Conservation (phyloP, 2,329 filamentous ascomycete species). For the Zymoseptoria passerinii region DNA sequence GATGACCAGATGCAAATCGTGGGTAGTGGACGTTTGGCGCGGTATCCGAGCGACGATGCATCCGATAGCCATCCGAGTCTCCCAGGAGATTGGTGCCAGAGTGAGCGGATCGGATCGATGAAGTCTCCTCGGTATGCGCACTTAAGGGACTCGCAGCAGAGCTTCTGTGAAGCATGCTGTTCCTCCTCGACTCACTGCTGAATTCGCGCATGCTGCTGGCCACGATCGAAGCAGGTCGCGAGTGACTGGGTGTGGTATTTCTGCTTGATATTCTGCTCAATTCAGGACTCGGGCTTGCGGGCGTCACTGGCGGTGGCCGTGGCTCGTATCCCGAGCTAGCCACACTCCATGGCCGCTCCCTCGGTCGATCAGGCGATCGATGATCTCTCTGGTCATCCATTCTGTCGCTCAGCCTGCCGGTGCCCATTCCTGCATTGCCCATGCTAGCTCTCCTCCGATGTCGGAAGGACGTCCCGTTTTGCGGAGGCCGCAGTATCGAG, state of each 20-base stretch:
- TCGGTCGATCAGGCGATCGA: conserved; percentile 37
- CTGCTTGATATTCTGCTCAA: conserved; percentile 41
- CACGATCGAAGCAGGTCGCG: conserved; percentile 26
- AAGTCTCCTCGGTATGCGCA: conserved; percentile 28
- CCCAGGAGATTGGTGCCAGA: conserved; percentile 26
- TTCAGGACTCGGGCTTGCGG: conserved; percentile 48
- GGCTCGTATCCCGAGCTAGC: conserved; percentile 35
- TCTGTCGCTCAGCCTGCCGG: conserved; percentile 26
- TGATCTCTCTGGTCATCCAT: conserved; percentile 47
- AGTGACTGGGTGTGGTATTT: conserved; percentile 27
- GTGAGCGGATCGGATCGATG: conserved; percentile 26
- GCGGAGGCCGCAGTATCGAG: conserved; percentile 45
- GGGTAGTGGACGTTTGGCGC: conserved; percentile 35
- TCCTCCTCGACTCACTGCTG: conserved; percentile 22
- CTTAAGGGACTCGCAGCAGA: conserved; percentile 24
- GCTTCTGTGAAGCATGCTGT: conserved; percentile 24
- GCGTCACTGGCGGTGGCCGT: conserved; percentile 55
- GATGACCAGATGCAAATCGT: conserved; percentile 53
- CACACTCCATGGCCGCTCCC: conserved; percentile 30
- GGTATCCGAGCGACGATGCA: conserved; percentile 28
- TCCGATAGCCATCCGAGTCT: conserved; percentile 19
- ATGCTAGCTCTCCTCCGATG: conserved; percentile 47
- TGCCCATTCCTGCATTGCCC: conserved; percentile 38
- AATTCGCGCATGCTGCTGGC: conserved; percentile 27
- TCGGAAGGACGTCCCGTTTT: conserved; percentile 47